Evolutionary conservation across 257 asterid genomes (phyloP).

Genomic region (Capsicum rhomboideum): DNA sequence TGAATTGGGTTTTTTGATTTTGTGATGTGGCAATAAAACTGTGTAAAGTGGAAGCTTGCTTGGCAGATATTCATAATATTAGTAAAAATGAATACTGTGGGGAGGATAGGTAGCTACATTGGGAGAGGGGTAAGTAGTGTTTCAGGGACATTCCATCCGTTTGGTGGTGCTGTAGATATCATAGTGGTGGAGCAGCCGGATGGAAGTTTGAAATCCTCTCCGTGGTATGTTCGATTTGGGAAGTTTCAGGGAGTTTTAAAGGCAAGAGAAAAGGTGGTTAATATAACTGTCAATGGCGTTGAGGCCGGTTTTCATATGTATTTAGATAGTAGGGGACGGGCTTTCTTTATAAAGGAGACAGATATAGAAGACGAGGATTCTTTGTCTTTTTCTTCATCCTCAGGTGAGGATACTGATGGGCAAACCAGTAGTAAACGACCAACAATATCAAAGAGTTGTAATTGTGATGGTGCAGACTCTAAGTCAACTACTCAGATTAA

Average conservation of each 20-base stretch:
- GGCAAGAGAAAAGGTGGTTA: conserved; percentile 78
- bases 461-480: conserved; percentile 30
- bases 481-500: conserved; percentile 14
- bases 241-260: conserved; percentile 94
- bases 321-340: conserved; percentile 84
- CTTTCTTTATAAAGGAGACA: conserved; percentile 66
- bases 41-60: conserved; percentile 14
- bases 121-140: conserved; percentile 66
- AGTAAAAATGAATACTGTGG: conserved; percentile 77
- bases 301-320: conserved; percentile 74
- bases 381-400: conserved; percentile 40
- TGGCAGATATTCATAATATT: conserved; percentile 4
- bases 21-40: conserved; percentile 11
- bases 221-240: conserved; percentile 98
- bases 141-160: conserved; percentile 94
- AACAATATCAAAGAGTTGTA: conserved; percentile 39
- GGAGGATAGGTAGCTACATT: conserved; percentile 77
- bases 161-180: conserved; percentile 97
- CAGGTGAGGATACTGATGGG: conserved; percentile 57
- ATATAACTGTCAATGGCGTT: conserved; percentile 61
- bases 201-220: conserved; percentile 87
- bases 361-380: conserved; percentile 40
- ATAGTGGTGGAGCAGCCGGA: conserved; percentile 89
- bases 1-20: conserved; percentile 8
- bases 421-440: conserved; percentile 20